Conservation (phyloP, 345 rosid genomes). For the Corchorus olitorius region DNA sequence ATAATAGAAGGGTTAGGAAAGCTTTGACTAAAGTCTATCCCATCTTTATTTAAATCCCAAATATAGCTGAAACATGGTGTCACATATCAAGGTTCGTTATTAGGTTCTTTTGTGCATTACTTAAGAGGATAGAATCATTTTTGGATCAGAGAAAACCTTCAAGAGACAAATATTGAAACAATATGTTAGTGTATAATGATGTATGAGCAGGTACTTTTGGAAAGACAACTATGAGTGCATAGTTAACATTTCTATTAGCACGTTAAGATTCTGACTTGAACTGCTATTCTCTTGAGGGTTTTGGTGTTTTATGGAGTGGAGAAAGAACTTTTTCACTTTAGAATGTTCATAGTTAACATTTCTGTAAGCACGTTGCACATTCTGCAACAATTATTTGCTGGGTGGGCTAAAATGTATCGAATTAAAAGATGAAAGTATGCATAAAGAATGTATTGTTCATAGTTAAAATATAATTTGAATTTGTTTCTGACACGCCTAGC, state of each 20-base stretch:
- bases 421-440: too few relatives aligned
- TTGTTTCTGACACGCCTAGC: too few relatives aligned
- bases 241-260: too few relatives aligned
- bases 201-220: not conserved
- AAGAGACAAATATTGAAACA: not conserved
- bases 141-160: not conserved
- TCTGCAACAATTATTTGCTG: too few relatives aligned
- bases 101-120: not conserved
- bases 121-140: not conserved
- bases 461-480: too few relatives aligned
- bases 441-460: too few relatives aligned
- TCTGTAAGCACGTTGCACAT: too few relatives aligned
- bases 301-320: not conserved
- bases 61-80: not conserved
- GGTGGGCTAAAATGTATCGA: too few relatives aligned
- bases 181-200: not conserved
- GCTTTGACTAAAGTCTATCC: not conserved
- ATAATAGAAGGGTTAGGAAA: constrained; percentile 11
- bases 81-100: not conserved
- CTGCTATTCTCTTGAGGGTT: not conserved
- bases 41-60: not conserved
- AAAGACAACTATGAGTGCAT: not conserved
- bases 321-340: not conserved
- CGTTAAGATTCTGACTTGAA: not conserved
- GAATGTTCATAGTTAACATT: not conserved